Conservation (phyloP, 192 early-diverging fungal species). For the Anaeromyces robustus region DNA sequence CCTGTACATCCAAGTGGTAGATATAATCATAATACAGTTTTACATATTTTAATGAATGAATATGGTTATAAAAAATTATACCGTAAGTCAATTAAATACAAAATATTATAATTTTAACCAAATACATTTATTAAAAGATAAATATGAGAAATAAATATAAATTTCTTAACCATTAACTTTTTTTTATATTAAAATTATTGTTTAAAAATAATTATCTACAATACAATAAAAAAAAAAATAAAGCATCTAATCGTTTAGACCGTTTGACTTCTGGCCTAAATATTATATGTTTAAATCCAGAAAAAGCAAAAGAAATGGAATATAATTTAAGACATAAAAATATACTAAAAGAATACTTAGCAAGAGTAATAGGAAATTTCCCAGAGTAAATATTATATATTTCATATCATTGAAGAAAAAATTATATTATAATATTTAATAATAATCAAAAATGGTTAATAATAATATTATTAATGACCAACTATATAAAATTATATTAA, state of each 20-base stretch:
- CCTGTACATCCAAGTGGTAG: conserved; percentile 71
- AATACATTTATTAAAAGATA: no score
- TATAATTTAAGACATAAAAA: conserved; percentile 39
- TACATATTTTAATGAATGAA: conserved; percentile 49
- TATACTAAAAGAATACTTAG: conserved; percentile 78
- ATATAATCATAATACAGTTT: conserved; percentile 75
- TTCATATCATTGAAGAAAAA: no score
- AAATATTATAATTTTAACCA: no score
- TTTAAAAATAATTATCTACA: no score
- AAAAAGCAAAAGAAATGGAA: conserved; percentile 44
- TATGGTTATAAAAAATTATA: conserved; percentile 34
- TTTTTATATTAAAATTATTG: no score
- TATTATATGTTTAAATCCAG: conserved; percentile 44
- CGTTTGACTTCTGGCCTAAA: conserved; percentile 84
- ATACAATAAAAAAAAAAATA: no score
- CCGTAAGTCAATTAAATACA: conserved; percentile 20
- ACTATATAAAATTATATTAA: no score
- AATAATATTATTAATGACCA: no score
- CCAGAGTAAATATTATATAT: conserved; percentile 32
- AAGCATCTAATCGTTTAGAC: conserved; percentile 81
- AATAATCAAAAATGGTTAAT: neutral
- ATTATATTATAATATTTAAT: neutral
- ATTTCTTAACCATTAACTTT: no score
- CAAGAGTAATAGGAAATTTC: conserved; percentile 75
- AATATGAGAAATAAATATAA: no score